Conservation (phyloP, 2,329 filamentous ascomycete genomes). For the Calonectria naviculata region DNA sequence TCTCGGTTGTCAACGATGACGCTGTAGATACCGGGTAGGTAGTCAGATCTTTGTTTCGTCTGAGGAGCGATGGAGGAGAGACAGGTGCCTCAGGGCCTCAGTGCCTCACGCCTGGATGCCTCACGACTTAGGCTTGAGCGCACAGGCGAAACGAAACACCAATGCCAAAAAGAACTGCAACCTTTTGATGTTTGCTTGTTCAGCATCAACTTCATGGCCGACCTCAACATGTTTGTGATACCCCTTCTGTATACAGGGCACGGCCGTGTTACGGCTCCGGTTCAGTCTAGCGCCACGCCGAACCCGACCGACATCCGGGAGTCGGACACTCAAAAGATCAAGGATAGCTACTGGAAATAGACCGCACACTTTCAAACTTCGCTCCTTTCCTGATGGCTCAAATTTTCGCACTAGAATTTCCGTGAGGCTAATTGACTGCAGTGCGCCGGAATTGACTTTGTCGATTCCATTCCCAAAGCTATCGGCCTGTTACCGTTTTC, state of each 20-base stretch:
- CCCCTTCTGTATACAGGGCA: neutral
- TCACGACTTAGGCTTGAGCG: neutral
- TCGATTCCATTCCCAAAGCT: neutral
- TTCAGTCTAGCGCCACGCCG: constrained; percentile 14
- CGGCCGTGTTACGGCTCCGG: neutral
- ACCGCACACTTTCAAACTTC: neutral
- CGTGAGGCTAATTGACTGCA: neutral
- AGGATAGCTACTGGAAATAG: constrained; percentile 4
- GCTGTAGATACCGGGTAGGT: neutral
- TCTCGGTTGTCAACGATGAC: neutral
- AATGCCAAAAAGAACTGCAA: no score
- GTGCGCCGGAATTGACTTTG: neutral
- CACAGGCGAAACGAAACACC: neutral
- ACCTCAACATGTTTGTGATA: neutral
- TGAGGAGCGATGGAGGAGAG: neutral
- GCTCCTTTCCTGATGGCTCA: neutral
- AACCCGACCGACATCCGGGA: constrained; percentile 21
- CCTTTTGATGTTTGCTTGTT: no score
- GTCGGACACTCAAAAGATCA: constrained; percentile 9
- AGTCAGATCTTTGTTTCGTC: neutral
- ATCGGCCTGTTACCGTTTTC: neutral
- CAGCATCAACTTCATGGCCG: neutral
- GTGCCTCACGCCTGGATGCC: neutral
- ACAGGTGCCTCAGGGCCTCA: neutral
- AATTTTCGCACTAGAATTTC: neutral